Conservation (phyloP, 1,284 basidiomycete species). For the Trichosporon asahii region DNA sequence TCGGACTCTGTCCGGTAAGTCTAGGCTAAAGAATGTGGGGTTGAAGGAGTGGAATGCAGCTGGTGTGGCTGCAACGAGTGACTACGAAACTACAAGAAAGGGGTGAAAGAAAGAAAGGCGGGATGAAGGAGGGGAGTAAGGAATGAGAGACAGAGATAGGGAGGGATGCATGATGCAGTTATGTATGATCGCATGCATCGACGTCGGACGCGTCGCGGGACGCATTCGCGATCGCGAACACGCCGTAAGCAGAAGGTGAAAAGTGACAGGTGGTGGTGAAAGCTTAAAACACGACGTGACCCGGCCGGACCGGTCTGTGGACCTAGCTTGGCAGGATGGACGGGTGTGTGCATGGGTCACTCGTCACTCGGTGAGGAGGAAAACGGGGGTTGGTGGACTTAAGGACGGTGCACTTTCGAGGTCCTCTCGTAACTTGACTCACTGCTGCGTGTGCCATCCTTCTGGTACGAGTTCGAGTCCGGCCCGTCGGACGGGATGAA, state of each 20-base stretch:
- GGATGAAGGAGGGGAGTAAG: background rate
- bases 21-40: background rate
- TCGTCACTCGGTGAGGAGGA: background rate
- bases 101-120: background rate
- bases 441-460: constrained; percentile 4
- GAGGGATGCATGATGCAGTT: background rate
- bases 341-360: background rate
- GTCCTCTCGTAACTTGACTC: background rate
- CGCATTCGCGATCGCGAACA: background rate
- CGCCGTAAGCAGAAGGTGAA: background rate
- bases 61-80: background rate
- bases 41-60: background rate
- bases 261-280: background rate
- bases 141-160: background rate
- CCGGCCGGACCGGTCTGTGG: background rate
- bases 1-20: constrained; percentile 6
- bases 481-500: constrained; percentile 10
- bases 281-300: constrained; percentile 9
- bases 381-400: background rate
- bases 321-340: background rate
- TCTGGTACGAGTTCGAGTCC: constrained; percentile 7
- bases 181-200: background rate
- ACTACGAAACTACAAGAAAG: background rate
- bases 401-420: background rate
- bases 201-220: constrained; percentile 7